phyloP scores from a whole-genome alignment of 164 flowering plant genomes.

The Liquidambar formosana region DNA sequence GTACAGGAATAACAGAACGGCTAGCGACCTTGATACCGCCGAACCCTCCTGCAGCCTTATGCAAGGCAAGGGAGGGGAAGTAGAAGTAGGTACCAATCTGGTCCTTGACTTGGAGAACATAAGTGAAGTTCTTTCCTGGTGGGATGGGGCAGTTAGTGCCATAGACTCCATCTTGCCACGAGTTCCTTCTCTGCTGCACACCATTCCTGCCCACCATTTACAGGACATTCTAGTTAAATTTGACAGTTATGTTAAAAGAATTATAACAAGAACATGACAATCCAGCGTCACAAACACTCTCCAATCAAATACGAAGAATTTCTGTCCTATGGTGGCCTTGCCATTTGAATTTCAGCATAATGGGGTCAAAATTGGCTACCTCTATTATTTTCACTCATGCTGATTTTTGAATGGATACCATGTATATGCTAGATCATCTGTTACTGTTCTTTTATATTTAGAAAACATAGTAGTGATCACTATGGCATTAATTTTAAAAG shows the following conservation, averaged over 20 bases:
- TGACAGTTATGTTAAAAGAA: neutral
- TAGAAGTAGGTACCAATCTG: constrained; percentile 67
- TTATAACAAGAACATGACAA: too few species aligned
- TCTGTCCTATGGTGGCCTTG: too few species aligned
- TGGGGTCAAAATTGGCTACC: too few species aligned
- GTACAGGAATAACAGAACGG: constrained; percentile 59
- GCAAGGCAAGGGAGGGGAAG: constrained; percentile 60
- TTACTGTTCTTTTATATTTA: too few species aligned
- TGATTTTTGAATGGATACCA: too few species aligned
- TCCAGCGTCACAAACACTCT: too few species aligned
- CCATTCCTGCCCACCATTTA: constrained; percentile 48
- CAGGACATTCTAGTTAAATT: neutral
- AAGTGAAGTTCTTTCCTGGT: constrained; percentile 59
- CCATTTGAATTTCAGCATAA: too few species aligned
- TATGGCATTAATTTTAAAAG: too few species aligned
- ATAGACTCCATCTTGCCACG: constrained; percentile 68
- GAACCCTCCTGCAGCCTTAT: constrained; percentile 65
- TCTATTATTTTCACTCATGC: too few species aligned
- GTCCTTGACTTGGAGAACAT: constrained; percentile 61
- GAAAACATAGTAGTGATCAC: too few species aligned
- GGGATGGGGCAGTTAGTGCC: constrained; percentile 72
- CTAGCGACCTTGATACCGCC: constrained; percentile 50
- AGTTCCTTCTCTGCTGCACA: constrained; percentile 58
- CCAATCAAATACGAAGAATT: too few species aligned
- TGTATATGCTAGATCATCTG: too few species aligned